Conservation (phyloP, 257 asterid species). For the Petunia secreta region DNA sequence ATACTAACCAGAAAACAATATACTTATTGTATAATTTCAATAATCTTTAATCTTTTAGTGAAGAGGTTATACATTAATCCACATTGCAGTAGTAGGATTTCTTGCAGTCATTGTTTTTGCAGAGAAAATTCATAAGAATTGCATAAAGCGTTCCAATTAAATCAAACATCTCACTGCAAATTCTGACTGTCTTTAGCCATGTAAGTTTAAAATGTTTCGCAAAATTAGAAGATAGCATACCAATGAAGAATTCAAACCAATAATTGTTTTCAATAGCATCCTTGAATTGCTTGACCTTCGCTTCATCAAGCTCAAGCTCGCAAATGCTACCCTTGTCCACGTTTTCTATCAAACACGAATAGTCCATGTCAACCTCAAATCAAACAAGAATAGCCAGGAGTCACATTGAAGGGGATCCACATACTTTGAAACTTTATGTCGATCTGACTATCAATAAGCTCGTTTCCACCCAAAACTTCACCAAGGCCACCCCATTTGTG, state of each 20-base stretch:
- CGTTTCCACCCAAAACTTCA: constrained; percentile 98
- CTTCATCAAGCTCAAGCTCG: constrained; percentile 50
- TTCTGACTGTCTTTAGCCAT: background rate
- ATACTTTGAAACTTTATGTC: constrained; percentile 76
- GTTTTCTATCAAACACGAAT: constrained; percentile 51
- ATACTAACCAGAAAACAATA: background rate
- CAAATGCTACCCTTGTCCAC: constrained; percentile 52
- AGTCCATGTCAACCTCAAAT: background rate
- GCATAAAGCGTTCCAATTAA: background rate
- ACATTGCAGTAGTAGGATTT: background rate
- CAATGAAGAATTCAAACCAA: constrained; percentile 65
- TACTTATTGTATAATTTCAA: background rate
- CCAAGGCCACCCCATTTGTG: constrained; percentile 99
- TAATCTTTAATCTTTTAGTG: background rate
- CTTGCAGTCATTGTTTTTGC: background rate
- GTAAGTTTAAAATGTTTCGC: background rate
- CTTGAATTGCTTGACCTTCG: constrained; percentile 58
- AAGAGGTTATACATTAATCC: background rate
- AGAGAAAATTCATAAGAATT: background rate
- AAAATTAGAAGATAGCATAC: constrained; percentile 33
- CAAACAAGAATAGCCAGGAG: background rate
- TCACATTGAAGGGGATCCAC: constrained; percentile 22
- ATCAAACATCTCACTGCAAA: background rate
- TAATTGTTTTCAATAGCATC: constrained; percentile 54
- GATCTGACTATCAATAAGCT: constrained; percentile 89